A percentile compares a stretch with the other conserved stretches of the same genome.
These are phyloP conservation scores for Fonsecaea multimorphosa DNA, from an alignment of 2,329 filamentous ascomycete species.

Conservation along the genomic window DNA sequence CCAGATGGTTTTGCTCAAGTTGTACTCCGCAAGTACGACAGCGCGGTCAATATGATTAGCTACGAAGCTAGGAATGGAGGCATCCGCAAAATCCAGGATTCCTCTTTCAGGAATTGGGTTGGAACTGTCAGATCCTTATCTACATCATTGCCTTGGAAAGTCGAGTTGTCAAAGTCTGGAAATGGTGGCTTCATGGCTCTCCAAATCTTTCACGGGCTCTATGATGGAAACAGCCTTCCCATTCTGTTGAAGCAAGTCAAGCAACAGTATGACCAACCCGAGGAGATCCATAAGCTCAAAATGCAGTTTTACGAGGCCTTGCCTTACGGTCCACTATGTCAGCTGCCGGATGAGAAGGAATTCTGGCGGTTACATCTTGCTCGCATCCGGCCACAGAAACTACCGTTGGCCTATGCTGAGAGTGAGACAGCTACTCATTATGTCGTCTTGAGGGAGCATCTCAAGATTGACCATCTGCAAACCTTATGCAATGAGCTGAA, in stretches of 20 bases:
- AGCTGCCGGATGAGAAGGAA: conserved; percentile 53
- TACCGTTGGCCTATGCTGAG: conserved; percentile 9
- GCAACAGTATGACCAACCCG: conserved; percentile 53
- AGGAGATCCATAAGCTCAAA: background rate
- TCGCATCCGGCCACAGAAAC: conserved; percentile 29
- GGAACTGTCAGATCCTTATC: conserved; percentile 54
- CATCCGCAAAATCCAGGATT: conserved; percentile 55
- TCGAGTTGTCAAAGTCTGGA: conserved; percentile 42
- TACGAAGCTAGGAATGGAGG: conserved; percentile 11
- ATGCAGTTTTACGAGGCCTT: conserved; percentile 62
- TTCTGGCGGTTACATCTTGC: conserved; percentile 68
- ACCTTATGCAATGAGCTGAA: conserved; percentile 63
- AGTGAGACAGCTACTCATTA: background rate
- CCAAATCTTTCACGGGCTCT: conserved; percentile 82
- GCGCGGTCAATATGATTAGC: conserved; percentile 48
- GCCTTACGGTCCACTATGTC: conserved; percentile 69
- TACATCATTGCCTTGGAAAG: conserved; percentile 44
- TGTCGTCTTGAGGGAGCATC: conserved; percentile 33
- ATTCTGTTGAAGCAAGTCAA: conserved; percentile 68
- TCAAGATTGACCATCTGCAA: conserved; percentile 56
- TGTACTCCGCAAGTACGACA: conserved; percentile 47
- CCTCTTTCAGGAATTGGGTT: conserved; percentile 60
- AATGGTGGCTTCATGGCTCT: conserved; percentile 57
- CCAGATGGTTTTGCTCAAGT: conserved; percentile 78
- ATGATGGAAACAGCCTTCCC: conserved; percentile 80